Evolutionary conservation across 345 rosid species (phyloP).

Genomic region (Gossypium ekmanianum): DNA sequence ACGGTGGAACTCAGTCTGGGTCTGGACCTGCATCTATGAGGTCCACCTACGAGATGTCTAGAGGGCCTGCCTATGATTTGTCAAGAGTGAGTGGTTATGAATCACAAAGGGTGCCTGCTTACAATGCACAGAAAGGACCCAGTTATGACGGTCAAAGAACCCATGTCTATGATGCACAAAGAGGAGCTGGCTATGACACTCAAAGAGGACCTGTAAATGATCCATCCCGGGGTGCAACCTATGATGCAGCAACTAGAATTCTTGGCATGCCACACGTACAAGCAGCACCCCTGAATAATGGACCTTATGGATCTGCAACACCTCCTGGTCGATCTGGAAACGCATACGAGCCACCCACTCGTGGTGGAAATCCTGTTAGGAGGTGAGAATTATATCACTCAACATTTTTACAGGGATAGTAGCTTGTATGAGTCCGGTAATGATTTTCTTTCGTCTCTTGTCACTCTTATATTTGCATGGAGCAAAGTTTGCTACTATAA

Average conservation of each 20-base stretch:
- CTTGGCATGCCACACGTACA: conserved; percentile 36
- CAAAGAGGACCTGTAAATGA: conserved; percentile 38
- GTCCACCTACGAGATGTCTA: conserved; percentile 32
- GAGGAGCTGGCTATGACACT: conserved; percentile 30
- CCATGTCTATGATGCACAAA: conserved; percentile 22
- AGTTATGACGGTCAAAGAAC: conserved; percentile 40
- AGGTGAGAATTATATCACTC: conserved; percentile 36
- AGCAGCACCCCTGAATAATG: conserved; percentile 30
- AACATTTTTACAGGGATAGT: background rate
- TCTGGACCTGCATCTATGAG: conserved; percentile 49
- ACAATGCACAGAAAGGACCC: conserved; percentile 33
- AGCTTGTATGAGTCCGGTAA: background rate
- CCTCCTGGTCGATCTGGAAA: conserved; percentile 45
- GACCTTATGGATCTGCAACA: conserved; percentile 55
- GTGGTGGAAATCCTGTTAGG: conserved; percentile 54
- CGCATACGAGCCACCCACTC: conserved; percentile 38
- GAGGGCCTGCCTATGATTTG: conserved; percentile 37
- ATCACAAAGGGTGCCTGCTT: conserved; percentile 30
- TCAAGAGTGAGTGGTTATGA: conserved; percentile 28
- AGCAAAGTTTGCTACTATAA: background rate
- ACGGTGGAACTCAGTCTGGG: conserved; percentile 57
- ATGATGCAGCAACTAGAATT: conserved; percentile 45
- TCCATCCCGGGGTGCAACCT: conserved; percentile 33
- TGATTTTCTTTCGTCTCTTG: background rate
- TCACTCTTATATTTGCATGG: background rate